A percentile compares a stretch with the other conserved stretches of the same genome.
Evolutionary conservation across 306 rosid species (phyloP).

Genomic region (Carpinus fangiana): DNA sequence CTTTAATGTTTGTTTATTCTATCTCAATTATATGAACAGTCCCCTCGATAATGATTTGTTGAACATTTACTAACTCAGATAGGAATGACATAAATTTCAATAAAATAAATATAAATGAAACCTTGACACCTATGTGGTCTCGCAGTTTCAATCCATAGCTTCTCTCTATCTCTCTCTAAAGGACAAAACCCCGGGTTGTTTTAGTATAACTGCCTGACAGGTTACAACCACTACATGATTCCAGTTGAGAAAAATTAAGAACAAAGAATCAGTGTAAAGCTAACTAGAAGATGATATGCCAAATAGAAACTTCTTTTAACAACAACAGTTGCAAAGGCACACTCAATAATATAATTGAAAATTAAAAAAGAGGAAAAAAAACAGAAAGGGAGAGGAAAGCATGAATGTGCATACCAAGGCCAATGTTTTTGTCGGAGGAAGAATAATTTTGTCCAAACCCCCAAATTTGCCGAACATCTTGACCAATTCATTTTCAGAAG

Average conservation of each 20-base stretch:
- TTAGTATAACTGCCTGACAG: not conserved
- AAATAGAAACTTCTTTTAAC: constrained; percentile 8
- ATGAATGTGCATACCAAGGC: constrained; percentile 65
- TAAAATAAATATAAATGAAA: not conserved
- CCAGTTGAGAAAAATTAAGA: constrained; percentile 9
- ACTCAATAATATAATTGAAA: constrained; percentile 1
- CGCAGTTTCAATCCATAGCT: not conserved
- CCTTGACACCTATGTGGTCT: not conserved
- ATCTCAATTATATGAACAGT: too few relatives aligned
- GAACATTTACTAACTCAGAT: not conserved
- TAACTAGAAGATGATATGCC: not conserved
- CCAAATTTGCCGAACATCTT: constrained; percentile 86
- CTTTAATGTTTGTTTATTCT: not conserved
- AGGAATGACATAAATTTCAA: too few relatives aligned
- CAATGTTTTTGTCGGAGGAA: constrained; percentile 81
- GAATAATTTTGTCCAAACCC: constrained; percentile 80
- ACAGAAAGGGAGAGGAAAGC: not conserved
- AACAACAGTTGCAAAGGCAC: constrained; percentile 10
- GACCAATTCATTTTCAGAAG: constrained; percentile 77
- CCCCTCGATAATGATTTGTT: too few relatives aligned
- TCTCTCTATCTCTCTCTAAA: not conserved
- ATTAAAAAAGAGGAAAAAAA: not conserved
- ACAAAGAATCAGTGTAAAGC: not conserved
- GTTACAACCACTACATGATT: constrained; percentile 7
- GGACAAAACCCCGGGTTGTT: not conserved